Evolutionary conservation across 1,284 basidiomycete genomes (phyloP).

Genomic region (Rhodotorula sp.): DNA sequence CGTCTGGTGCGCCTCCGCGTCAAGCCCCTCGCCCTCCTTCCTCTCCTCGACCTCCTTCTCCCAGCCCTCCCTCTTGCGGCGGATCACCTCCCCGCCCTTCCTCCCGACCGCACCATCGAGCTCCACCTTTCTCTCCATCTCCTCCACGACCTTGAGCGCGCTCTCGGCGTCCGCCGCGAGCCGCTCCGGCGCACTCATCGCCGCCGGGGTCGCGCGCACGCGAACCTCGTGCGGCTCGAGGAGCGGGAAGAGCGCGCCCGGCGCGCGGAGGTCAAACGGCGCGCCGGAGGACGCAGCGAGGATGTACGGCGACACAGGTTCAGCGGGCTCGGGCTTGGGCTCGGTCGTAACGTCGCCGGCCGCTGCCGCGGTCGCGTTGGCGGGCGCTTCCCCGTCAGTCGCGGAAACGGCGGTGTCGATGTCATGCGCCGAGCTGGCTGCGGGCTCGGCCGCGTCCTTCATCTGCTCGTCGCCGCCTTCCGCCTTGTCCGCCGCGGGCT

Average conservation of each 20-base stretch:
- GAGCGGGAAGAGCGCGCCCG: not conserved
- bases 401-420: not conserved
- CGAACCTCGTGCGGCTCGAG: conserved; percentile 69
- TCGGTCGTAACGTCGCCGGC: too few relatives aligned
- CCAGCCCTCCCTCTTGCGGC: conserved; percentile 39
- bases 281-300: conserved; percentile 52
- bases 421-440: not conserved
- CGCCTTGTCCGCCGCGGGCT: not conserved
- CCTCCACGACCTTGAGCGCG: conserved; percentile 66
- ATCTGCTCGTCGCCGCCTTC: not conserved
- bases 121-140: conserved; percentile 69
- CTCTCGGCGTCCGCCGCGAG: conserved; percentile 75
- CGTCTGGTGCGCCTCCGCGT: conserved; percentile 45
- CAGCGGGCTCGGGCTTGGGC: conserved; percentile 53
- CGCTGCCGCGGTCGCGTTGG: too few relatives aligned
- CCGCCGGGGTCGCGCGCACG: conserved; percentile 74
- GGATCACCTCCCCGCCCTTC: conserved; percentile 50
- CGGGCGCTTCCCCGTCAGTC: too few relatives aligned
- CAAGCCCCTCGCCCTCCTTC: conserved; percentile 42
- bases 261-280: conserved; percentile 5
- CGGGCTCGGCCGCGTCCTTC: not conserved
- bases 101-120: not conserved
- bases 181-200: conserved; percentile 73
- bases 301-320: conserved; percentile 81
- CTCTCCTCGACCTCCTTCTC: conserved; percentile 27